A percentile compares a stretch with the other conserved stretches of the same genome.
These are phyloP conservation scores for Stagonosporopsis cucurbitacearum DNA, from an alignment of 2,329 filamentous ascomycete species.

Conservation along the genomic window DNA sequence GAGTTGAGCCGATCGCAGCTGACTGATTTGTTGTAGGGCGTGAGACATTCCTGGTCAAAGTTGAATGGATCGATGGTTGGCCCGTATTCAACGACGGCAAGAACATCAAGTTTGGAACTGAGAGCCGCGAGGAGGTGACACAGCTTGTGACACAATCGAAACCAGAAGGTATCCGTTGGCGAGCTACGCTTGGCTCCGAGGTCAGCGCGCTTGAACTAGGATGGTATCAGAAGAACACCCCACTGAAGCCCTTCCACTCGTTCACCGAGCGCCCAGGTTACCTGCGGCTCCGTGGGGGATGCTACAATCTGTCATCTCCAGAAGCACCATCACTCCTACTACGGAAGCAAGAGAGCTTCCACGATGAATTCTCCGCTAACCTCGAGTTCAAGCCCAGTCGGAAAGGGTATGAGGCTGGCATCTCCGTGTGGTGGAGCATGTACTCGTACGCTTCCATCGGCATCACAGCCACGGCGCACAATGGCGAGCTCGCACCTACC, in stretches of 20 bases:
- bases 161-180: constrained; percentile 6
- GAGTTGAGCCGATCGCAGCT: neutral
- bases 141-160: neutral
- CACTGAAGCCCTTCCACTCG: constrained; percentile 55
- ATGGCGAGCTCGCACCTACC: neutral
- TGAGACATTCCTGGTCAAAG: constrained; percentile 59
- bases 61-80: constrained; percentile 61
- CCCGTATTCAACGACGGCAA: constrained; percentile 58
- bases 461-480: constrained; percentile 25
- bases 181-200: constrained; percentile 44
- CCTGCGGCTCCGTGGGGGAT: constrained; percentile 60
- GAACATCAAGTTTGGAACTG: constrained; percentile 50
- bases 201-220: constrained; percentile 40
- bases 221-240: constrained; percentile 57
- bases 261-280: constrained; percentile 53
- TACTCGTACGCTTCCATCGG: constrained; percentile 55
- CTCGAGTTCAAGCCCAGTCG: constrained; percentile 57
- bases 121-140: constrained; percentile 29
- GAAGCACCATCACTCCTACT: constrained; percentile 61
- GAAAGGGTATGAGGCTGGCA: constrained; percentile 58
- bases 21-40: constrained; percentile 42
- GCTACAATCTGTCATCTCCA: constrained; percentile 59
- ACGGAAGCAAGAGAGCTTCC: constrained; percentile 59
- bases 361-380: constrained; percentile 52
- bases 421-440: constrained; percentile 62